phyloP scores from a whole-genome alignment of 1,284 basidiomycete genomes.

The Neotropicomus parvogracilis region DNA sequence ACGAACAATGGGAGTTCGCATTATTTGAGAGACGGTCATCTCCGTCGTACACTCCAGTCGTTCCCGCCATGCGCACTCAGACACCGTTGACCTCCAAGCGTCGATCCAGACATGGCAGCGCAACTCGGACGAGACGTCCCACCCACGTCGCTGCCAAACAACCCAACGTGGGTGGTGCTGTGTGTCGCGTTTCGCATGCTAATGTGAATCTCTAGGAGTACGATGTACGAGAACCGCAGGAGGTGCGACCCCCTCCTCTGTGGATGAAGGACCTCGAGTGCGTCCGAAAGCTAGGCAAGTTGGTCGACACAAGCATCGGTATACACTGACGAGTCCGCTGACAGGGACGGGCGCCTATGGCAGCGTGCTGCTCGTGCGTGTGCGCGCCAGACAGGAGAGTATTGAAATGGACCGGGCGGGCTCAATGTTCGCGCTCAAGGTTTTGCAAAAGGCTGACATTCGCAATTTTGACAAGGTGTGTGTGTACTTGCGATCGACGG shows the following conservation, averaged over 20 bases:
- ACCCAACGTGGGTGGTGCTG: slow-evolving; percentile 5
- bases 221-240: slow-evolving; percentile 13
- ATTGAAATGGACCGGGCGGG: slow-evolving; percentile 33
- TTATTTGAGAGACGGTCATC: neutral
- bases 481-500: neutral
- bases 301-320: neutral
- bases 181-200: neutral
- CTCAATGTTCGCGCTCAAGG: slow-evolving; percentile 42
- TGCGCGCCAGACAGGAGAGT: slow-evolving; percentile 16
- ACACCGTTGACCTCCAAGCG: slow-evolving; percentile 8
- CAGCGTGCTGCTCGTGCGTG: slow-evolving; percentile 41
- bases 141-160: slow-evolving; percentile 3
- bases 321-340: neutral
- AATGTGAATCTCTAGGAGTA: slow-evolving; percentile 12
- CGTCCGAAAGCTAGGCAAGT: slow-evolving; percentile 37
- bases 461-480: slow-evolving; percentile 31
- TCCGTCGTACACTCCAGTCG: neutral
- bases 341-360: slow-evolving; percentile 41
- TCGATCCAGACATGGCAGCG: slow-evolving; percentile 2
- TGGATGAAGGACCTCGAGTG: slow-evolving; percentile 40
- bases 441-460: slow-evolving; percentile 34
- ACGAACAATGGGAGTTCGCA: slow-evolving; percentile 20
- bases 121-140: slow-evolving; percentile 10
- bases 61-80: slow-evolving; percentile 17
- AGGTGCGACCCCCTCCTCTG: slow-evolving; percentile 34